These are phyloP conservation scores for Trichothecium roseum DNA, from an alignment of 2,329 filamentous ascomycete species.

Conservation along the genomic window DNA sequence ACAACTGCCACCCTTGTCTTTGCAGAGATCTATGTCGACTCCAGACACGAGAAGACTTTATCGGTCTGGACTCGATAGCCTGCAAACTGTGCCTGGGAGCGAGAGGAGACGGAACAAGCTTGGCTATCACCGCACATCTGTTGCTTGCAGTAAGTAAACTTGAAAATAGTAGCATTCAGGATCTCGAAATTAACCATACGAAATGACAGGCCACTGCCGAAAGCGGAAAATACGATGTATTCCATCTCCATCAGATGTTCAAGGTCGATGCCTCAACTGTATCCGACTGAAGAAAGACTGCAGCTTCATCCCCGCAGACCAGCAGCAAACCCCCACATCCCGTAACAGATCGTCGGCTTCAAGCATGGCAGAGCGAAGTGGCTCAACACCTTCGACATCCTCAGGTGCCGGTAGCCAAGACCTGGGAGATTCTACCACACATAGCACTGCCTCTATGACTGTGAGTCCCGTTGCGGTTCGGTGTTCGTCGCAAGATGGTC, in stretches of 20 bases:
- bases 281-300: slow-evolving; percentile 92
- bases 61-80: slow-evolving; percentile 19
- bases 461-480: no score
- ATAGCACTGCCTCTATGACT: no score
- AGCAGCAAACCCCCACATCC: slow-evolving; percentile 44
- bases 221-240: slow-evolving; percentile 90
- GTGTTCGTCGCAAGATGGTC: no score
- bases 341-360: slow-evolving; percentile 29
- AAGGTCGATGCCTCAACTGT: slow-evolving; percentile 81
- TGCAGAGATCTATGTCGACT: slow-evolving; percentile 40
- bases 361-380: background rate
- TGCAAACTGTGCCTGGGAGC: slow-evolving; percentile 17
- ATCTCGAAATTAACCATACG: background rate
- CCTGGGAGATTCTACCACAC: no score
- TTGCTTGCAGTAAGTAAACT: slow-evolving; percentile 76
- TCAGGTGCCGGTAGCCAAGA: no score
- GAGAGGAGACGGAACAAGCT: slow-evolving; percentile 73
- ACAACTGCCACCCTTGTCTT: slow-evolving; percentile 11
- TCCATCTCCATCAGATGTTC: slow-evolving; percentile 58
- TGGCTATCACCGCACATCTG: slow-evolving; percentile 88
- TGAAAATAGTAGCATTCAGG: no score
- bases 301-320: slow-evolving; percentile 83
- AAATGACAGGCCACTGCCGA: slow-evolving; percentile 67
- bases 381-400: no score
- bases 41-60: slow-evolving; percentile 29